Evolutionary conservation across 768 basidiomycete species (phyloP), one percentile per base, ranked within the genome.

Genomic region (Pleurotus tuoliensis): DNA sequence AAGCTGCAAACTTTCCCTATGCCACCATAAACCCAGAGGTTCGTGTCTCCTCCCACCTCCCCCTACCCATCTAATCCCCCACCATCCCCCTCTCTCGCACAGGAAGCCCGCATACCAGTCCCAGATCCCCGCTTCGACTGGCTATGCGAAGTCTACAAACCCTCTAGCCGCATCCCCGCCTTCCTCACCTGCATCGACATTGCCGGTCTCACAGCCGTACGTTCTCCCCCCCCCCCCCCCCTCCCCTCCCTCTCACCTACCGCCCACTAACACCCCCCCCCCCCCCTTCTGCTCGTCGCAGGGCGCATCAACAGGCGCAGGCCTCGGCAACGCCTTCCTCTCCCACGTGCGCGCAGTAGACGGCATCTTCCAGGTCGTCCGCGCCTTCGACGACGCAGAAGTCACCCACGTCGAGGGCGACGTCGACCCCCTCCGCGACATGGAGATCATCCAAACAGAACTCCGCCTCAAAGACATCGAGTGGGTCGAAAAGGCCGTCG

Each of bases 341-440:
- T 95, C 94, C 9, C 94, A 98, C 69, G 95, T 99, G 43, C 90
- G 97, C 56, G 92, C 97, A 8, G 96, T 98, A 59, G 97, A 99
- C 68, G 97, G 97, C 65, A 99, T 99, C 66, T 99, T 98, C 80
- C 97, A 98, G 70, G 88, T 98, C 60, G 87, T 98, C 56, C 91
- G 97, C 51, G 94, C 96, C 4, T 99, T 99, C 69, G 97, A 98
- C 66, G 97, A 99, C 66, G 89, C 94, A n/a, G 97, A 99, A 64
- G 94, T 99, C 69, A 98, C 90, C 63, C 97, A 99, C 71, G 96
- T 98, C 60, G 97, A 98, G 74, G 97, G 97, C 44, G 97, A 98
- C 64, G 94, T 99, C 56, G 81, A 98, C 72, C 97, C 97, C 9
- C 60, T 90, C 39, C 88, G 97, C 58, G 97, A 99, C 73, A 98